phyloP scores from a whole-genome alignment of 2,329 filamentous ascomycete genomes.

The Calonectria multiphialidica region DNA sequence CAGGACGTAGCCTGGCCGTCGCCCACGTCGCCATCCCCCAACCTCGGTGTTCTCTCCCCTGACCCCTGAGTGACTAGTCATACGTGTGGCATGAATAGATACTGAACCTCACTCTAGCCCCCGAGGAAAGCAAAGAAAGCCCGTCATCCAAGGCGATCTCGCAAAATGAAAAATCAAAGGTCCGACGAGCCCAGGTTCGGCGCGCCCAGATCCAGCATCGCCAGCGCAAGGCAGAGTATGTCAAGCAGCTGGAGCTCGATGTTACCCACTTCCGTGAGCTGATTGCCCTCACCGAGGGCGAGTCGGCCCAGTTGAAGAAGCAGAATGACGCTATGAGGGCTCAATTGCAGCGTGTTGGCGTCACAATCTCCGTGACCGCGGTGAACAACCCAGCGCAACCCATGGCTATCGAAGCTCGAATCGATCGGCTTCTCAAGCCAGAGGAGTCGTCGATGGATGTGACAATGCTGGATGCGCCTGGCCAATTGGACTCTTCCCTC shows the following conservation, averaged over 20 bases:
- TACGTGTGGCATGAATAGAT: not conserved
- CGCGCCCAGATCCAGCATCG: conserved; percentile 67
- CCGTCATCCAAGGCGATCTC: conserved; percentile 32
- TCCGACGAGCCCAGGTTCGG: conserved; percentile 64
- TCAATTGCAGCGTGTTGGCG: conserved; percentile 46
- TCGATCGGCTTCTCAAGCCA: conserved; percentile 32
- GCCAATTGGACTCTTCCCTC: not conserved
- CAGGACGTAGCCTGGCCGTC: not conserved
- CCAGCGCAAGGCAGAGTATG: conserved; percentile 67
- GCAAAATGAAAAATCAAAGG: conserved; percentile 55
- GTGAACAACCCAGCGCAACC: not conserved
- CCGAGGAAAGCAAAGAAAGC: conserved; percentile 28
- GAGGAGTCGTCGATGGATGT: conserved; percentile 5
- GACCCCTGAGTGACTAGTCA: not conserved
- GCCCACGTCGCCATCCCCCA: not conserved
- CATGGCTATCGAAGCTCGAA: conserved; percentile 28
- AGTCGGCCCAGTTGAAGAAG: conserved; percentile 49
- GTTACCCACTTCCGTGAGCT: conserved; percentile 60
- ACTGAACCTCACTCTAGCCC: conserved; percentile 20
- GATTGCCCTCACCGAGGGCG: conserved; percentile 57
- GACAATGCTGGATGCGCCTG: not conserved
- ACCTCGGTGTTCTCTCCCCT: not conserved
- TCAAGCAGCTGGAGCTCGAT: conserved; percentile 66
- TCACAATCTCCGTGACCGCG: conserved; percentile 26
- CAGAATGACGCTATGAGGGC: conserved; percentile 60